These are phyloP conservation scores for Phytophthora pluvialis DNA, from an alignment of 352 stramenopile species.

Conservation along the genomic window DNA sequence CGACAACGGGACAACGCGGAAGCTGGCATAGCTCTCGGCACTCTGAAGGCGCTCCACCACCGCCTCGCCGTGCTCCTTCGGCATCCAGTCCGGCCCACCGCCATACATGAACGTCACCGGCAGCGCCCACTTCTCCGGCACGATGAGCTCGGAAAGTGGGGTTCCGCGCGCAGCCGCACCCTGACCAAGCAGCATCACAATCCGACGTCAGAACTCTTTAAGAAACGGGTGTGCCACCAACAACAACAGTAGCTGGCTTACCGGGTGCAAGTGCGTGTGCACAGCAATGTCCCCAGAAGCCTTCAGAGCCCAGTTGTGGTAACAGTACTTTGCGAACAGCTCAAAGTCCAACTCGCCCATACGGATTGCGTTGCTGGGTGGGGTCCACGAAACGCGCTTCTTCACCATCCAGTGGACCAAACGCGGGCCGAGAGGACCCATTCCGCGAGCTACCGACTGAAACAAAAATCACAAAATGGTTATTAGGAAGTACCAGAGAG, in stretches of 20 bases:
- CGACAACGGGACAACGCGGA: conserved; percentile 59
- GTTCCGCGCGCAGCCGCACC: conserved; percentile 46
- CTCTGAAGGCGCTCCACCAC: conserved; percentile 57
- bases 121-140: conserved; percentile 46
- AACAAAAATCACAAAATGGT: neutral
- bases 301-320: conserved; percentile 79
- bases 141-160: conserved; percentile 54
- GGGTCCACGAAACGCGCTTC: conserved; percentile 56
- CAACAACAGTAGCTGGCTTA: conserved; percentile 18
- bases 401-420: conserved; percentile 58
- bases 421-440: conserved; percentile 54
- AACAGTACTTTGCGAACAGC: conserved; percentile 70
- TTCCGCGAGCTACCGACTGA: conserved; percentile 56
- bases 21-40: conserved; percentile 46
- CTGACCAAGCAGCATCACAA: conserved; percentile 16
- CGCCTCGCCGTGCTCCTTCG: conserved; percentile 57
- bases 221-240: neutral
- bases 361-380: conserved; percentile 70
- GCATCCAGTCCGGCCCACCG: conserved; percentile 76
- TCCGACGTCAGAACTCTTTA: neutral
- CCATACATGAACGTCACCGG: conserved; percentile 78
- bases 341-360: conserved; percentile 63
- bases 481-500: neutral
- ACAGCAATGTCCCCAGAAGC: conserved; percentile 69
- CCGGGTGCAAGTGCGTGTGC: conserved; percentile 70